Percentiles rank a stretch among this genome's conserved stretches.
Conservation (phyloP, 2,329 filamentous ascomycete genomes). For the Colletotrichum sp. region DNA sequence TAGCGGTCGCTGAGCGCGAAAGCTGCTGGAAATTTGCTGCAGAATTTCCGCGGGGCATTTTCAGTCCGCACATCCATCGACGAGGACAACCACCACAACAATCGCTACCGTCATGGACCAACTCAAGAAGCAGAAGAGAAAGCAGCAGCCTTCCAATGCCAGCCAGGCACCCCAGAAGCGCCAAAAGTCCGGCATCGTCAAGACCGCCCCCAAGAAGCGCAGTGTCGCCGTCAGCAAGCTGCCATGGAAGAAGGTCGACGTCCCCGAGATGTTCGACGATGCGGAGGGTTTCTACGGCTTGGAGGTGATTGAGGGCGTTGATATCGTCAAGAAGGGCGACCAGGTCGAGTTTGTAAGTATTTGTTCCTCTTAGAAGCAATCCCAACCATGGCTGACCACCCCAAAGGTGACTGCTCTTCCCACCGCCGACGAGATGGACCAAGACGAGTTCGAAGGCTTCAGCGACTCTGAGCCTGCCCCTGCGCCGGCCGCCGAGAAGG, state of each 20-base stretch:
- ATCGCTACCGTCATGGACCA: constrained; percentile 8
- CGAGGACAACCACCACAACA: neutral
- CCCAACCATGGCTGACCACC: neutral
- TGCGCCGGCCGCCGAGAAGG: constrained; percentile 21
- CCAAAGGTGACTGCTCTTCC: neutral
- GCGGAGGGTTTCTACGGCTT: constrained; percentile 93
- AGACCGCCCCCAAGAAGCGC: constrained; percentile 32
- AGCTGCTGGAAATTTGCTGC: neutral
- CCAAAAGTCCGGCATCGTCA: constrained; percentile 13
- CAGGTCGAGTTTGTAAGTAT: constrained; percentile 60
- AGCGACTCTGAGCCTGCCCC: constrained; percentile 50
- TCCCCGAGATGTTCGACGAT: constrained; percentile 83
- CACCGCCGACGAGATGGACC: constrained; percentile 26
- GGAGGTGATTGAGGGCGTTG: constrained; percentile 90
- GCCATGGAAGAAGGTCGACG: constrained; percentile 62
- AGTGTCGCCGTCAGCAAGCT: constrained; percentile 53
- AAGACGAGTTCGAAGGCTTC: constrained; percentile 70
- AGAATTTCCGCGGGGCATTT: constrained; percentile 7
- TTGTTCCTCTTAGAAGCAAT: fast-evolving
- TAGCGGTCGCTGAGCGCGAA: neutral
- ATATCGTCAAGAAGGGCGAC: constrained; percentile 73
- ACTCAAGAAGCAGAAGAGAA: constrained; percentile 19
- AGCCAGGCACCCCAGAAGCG: constrained; percentile 14
- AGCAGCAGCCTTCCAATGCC: constrained; percentile 6
- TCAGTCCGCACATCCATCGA: neutral